Conservation (phyloP, 2,329 filamentous ascomycete genomes). For the Penicillium frequentans region DNA sequence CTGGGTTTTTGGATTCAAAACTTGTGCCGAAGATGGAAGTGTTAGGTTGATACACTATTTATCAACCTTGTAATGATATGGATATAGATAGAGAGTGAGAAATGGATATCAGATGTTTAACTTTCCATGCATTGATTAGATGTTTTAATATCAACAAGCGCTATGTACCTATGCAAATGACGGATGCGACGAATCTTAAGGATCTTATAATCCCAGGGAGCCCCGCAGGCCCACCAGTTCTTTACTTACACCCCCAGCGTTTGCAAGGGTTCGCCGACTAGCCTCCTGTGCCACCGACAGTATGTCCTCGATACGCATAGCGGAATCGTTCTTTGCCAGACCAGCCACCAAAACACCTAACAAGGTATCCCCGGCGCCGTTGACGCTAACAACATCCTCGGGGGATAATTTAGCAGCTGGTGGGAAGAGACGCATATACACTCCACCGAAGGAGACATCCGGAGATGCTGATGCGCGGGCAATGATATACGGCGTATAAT, state of each 20-base stretch:
- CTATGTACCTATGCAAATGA: background rate
- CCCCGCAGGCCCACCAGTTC: slow-evolving; percentile 27
- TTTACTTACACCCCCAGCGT: slow-evolving; percentile 65
- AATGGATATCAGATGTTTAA: background rate
- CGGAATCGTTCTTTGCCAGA: slow-evolving; percentile 57
- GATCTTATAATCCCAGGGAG: slow-evolving; percentile 2
- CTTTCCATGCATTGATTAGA: background rate
- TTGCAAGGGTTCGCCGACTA: slow-evolving; percentile 75
- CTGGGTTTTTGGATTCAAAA: slow-evolving; percentile 57
- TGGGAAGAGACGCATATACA: slow-evolving; percentile 80
- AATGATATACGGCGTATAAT: slow-evolving; percentile 69
- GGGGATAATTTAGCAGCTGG: slow-evolving; percentile 61
- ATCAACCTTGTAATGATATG: slow-evolving; percentile 8
- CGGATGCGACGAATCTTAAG: background rate
- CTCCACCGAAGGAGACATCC: slow-evolving; percentile 66
- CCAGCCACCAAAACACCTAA: slow-evolving; percentile 81
- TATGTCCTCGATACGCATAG: slow-evolving; percentile 55
- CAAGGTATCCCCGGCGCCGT: slow-evolving; percentile 93
- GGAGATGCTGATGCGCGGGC: slow-evolving; percentile 56
- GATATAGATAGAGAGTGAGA: background rate
- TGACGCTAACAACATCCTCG: slow-evolving; percentile 78
- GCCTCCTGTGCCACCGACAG: slow-evolving; percentile 80
- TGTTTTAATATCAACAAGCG: background rate
- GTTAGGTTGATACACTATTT: background rate
- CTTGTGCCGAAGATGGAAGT: slow-evolving; percentile 38